A percentile compares a stretch with the other conserved stretches of the same genome.
phyloP scores from a whole-genome alignment of 2,329 filamentous ascomycete genomes.

The Aspergillus pseudoviridinutans region DNA sequence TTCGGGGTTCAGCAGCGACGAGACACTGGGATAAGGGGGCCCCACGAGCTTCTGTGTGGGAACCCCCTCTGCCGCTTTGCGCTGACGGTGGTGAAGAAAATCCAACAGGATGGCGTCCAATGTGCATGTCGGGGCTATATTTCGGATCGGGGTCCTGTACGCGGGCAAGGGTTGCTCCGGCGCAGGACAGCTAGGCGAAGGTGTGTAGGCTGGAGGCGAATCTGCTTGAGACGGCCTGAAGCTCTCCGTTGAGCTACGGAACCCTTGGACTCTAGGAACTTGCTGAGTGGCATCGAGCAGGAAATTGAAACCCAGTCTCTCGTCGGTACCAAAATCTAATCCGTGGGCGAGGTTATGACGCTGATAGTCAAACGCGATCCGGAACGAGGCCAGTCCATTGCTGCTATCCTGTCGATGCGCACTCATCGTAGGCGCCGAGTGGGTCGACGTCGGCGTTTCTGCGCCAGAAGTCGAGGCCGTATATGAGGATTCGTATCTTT shows the following conservation, averaged over 20 bases:
- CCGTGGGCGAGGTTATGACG: slow-evolving; percentile 48
- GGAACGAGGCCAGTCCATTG: slow-evolving; percentile 28
- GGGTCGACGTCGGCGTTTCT: slow-evolving; percentile 28
- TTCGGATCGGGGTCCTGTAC: slow-evolving; percentile 49
- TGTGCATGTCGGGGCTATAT: slow-evolving; percentile 67
- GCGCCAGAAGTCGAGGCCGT: slow-evolving; percentile 26
- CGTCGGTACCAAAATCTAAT: slow-evolving; percentile 55
- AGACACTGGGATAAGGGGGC: slow-evolving; percentile 74
- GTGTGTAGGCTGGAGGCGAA: slow-evolving; percentile 19
- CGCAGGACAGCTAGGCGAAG: slow-evolving; percentile 20
- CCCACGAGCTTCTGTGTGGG: slow-evolving; percentile 65
- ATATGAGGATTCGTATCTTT: slow-evolving; percentile 25
- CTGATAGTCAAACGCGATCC: slow-evolving; percentile 41
- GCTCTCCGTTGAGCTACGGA: slow-evolving; percentile 28
- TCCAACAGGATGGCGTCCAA: slow-evolving; percentile 76
- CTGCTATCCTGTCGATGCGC: slow-evolving; percentile 24
- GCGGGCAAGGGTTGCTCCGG: slow-evolving; percentile 27
- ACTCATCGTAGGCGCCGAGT: slow-evolving; percentile 21
- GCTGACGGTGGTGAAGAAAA: slow-evolving; percentile 67
- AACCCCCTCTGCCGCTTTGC: slow-evolving; percentile 63
- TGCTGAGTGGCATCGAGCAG: slow-evolving; percentile 61
- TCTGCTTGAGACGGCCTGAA: slow-evolving; percentile 19
- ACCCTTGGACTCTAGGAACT: slow-evolving; percentile 50
- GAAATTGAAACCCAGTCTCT: slow-evolving; percentile 70
- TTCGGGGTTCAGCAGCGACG: slow-evolving; percentile 70